Evolutionary conservation across 352 stramenopile genomes (phyloP).

Genomic region (Phytopythium cucurbitacearum): DNA sequence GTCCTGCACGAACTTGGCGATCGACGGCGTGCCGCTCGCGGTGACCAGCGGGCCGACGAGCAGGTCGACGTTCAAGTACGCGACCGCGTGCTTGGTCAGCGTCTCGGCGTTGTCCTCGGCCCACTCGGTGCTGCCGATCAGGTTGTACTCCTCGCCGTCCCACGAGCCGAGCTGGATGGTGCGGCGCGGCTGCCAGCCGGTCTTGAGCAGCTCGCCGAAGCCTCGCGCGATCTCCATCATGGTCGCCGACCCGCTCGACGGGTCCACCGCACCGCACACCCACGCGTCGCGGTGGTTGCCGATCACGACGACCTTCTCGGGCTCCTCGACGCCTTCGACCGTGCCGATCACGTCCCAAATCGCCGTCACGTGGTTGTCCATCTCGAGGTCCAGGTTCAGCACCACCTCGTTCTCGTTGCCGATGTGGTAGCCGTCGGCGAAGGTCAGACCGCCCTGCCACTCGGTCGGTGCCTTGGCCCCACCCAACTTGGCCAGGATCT

Average conservation of each 20-base stretch:
- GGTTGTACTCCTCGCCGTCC: constrained; percentile 72
- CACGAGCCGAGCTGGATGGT: constrained; percentile 68
- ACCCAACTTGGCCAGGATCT: constrained; percentile 47
- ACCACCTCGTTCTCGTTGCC: constrained; percentile 32
- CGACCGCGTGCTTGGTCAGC: constrained; percentile 39
- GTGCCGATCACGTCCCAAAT: constrained; percentile 71
- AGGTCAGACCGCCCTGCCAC: constrained; percentile 48
- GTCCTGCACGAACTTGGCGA: constrained; percentile 44
- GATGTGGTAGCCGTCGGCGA: constrained; percentile 52
- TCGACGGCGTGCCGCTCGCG: constrained; percentile 44
- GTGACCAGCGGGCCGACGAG: constrained; percentile 43
- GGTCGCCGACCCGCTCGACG: constrained; percentile 50
- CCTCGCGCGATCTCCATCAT: constrained; percentile 65
- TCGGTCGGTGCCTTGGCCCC: constrained; percentile 30
- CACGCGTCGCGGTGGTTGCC: constrained; percentile 81
- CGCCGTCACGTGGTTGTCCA: constrained; percentile 45
- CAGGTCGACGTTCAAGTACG: constrained; percentile 81
- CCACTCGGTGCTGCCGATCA: constrained; percentile 73
- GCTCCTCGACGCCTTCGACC: constrained; percentile 24
- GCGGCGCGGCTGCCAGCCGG: constrained; percentile 53
- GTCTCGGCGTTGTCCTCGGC: constrained; percentile 41
- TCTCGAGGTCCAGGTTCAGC: constrained; percentile 38
- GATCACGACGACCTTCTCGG: constrained; percentile 50
- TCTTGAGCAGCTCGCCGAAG: constrained; percentile 44
- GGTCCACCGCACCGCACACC: constrained; percentile 72